These are phyloP conservation scores for Wickerhamomyces silvicola DNA, from an alignment of 805 yeast species.

Conservation along the genomic window DNA sequence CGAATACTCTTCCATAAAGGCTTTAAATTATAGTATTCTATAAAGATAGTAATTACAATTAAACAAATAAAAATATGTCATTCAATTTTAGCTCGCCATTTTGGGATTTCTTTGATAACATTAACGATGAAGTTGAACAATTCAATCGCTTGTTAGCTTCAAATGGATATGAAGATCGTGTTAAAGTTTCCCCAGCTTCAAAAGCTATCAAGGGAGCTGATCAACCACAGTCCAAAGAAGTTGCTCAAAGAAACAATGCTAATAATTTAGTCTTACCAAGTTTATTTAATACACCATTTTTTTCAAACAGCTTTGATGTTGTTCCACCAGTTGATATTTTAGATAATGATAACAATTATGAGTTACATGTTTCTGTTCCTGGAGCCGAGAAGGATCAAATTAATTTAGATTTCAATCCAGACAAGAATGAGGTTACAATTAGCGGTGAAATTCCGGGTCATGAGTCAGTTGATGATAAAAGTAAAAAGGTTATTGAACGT, in stretches of 20 bases:
- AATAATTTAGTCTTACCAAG: slow-evolving; percentile 15
- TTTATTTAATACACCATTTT: slow-evolving; percentile 22
- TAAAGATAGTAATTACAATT: not conserved
- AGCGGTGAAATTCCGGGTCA: slow-evolving; percentile 36
- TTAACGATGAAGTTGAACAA: slow-evolving; percentile 34
- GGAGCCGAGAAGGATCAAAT: slow-evolving; percentile 41
- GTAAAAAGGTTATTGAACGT: slow-evolving; percentile 28
- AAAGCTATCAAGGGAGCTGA: slow-evolving; percentile 6
- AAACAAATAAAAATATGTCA: slow-evolving; percentile 18
- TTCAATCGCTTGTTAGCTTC: slow-evolving; percentile 29
- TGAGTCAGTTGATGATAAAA: slow-evolving; percentile 18
- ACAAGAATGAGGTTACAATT: slow-evolving; percentile 34
- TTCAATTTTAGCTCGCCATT: slow-evolving; percentile 32
- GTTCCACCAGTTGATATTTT: slow-evolving; percentile 41
- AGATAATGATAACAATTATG: slow-evolving; percentile 36
- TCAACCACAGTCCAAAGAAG: not conserved
- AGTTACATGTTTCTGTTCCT: slow-evolving; percentile 38
- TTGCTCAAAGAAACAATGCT: slow-evolving; percentile 5
- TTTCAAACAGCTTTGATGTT: slow-evolving; percentile 16
- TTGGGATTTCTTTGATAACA: slow-evolving; percentile 36
- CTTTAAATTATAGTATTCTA: too few relatives aligned
- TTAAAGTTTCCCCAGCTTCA: slow-evolving; percentile 16
- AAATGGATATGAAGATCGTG: slow-evolving; percentile 20
- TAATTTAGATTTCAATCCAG: slow-evolving; percentile 40
- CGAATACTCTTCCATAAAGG: too few relatives aligned